A percentile compares a stretch with the other conserved stretches of the same genome.
phyloP scores from a whole-genome alignment of 225 moss, liverwort and hornwort species.

The Marchantia polymorpha region DNA sequence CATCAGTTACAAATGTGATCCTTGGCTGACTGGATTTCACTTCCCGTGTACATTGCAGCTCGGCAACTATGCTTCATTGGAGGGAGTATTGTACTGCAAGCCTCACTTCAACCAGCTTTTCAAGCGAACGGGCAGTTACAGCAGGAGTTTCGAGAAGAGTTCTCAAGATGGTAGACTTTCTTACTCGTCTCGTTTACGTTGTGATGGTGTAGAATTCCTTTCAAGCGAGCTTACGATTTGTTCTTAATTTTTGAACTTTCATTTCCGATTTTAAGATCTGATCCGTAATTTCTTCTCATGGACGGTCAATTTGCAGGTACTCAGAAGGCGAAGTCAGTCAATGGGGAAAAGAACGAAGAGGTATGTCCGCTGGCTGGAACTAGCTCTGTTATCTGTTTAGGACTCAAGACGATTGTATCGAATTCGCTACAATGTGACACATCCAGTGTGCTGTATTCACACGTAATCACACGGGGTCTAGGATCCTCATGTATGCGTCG shows the following conservation, averaged over 20 bases:
- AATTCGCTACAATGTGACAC: too few relatives aligned
- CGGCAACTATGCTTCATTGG: slow-evolving; percentile 93
- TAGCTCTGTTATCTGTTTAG: not conserved
- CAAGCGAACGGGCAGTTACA: slow-evolving; percentile 92
- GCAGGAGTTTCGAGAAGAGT: slow-evolving; percentile 84
- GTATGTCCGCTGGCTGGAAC: not conserved
- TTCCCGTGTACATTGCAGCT: slow-evolving; percentile 44
- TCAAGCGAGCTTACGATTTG: not conserved
- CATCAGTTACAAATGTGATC: not conserved
- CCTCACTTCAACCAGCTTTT: slow-evolving; percentile 97
- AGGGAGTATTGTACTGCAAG: slow-evolving; percentile 96
- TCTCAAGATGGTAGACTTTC: slow-evolving; percentile 37
- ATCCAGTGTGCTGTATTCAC: too few relatives aligned
- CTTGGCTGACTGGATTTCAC: not conserved
- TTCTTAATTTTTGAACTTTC: not conserved
- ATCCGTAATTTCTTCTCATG: not conserved
- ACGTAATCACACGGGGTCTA: too few relatives aligned
- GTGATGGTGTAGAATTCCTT: not conserved
- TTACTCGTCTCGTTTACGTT: not conserved
- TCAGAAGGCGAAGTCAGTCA: slow-evolving; percentile 31
- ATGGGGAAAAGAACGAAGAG: slow-evolving; percentile 32
- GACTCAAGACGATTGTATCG: too few relatives aligned
- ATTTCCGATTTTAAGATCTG: not conserved
- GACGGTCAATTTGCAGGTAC: slow-evolving; percentile 20
- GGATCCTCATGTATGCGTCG: not conserved